Evolutionary conservation across 164 flowering plant genomes (phyloP), one percentile per base, ranked within the genome.

Genomic region (Piper betle): DNA sequence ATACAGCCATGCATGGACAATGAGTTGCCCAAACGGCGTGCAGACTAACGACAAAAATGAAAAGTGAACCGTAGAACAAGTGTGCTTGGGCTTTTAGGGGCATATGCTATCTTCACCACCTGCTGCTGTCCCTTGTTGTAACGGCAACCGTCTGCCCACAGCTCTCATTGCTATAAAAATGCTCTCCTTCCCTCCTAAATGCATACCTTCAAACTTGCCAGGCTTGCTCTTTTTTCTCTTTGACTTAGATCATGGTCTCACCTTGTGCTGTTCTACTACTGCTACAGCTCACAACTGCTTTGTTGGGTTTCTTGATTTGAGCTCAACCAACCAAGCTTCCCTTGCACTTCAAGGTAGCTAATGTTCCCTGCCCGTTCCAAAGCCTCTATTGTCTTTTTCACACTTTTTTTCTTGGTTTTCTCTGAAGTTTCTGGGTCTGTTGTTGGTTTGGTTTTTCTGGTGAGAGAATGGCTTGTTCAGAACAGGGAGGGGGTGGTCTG

Each of bases 391-490:
- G 33, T 25, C 33, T 25, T 25, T 25, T 25, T 25, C 33, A 25
- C 33, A 25, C 2, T 25, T 25, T 25, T 25, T 25, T 25, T 25
- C 33, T 25, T 25, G 33, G 33, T 25, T 25, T 25, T 25, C 33
- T 25, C 33, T 25, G 33, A 25, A 25, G 33, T 25, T 2, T 25
- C 33, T 25, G 33, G 33, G 33, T 25, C 33, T 25, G 33, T 25
- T 25, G 33, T 25, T 25, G 2, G 33, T 25, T 25, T 25, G 33
- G 33, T 25, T 25, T 25, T 25, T 25, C 33, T 25, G 33, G 40
- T 33, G 56, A 52, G 70, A 60, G 62, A 64, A 65, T 69, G 71
- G 67, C 66, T 65, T 75, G 69, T 71, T 74, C 53, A 68, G 57
- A 43, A 60, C 33, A 25, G 57, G 52, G 58, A 63, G 54, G 53